These are phyloP conservation scores for Pleurotus pulmonarius DNA, from an alignment of 768 basidiomycete species.

Conservation along the genomic window DNA sequence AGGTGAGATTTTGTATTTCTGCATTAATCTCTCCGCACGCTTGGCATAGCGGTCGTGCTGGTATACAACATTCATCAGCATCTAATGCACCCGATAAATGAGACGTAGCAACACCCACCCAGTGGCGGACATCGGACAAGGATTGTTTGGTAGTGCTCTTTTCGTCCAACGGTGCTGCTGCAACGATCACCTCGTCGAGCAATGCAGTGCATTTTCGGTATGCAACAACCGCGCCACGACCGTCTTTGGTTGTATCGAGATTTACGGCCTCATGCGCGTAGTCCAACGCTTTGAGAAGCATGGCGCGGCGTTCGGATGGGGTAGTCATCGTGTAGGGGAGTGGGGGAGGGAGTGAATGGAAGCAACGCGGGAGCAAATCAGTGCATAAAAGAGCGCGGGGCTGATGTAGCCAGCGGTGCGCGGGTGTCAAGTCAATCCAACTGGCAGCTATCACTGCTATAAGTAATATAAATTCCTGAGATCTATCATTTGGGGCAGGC, in stretches of 20 bases:
- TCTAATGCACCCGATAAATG: too few species aligned
- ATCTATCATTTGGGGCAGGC: background rate
- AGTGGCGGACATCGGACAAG: background rate
- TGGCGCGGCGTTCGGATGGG: background rate
- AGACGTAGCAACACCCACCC: background rate
- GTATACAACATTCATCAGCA: background rate
- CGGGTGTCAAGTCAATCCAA: too few species aligned
- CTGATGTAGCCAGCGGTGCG: too few species aligned
- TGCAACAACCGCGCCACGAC: background rate
- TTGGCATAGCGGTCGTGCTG: slow-evolving; percentile 2
- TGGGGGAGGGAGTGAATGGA: background rate
- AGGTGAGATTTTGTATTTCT: slow-evolving; percentile 2
- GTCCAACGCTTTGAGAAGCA: slow-evolving; percentile 4
- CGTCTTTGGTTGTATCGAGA: slow-evolving; percentile 2
- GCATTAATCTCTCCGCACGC: background rate
- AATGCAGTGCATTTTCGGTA: slow-evolving; percentile 1
- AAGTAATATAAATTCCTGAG: background rate
- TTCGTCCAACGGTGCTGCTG: background rate
- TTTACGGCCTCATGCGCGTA: slow-evolving; percentile 5
- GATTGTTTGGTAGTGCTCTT: slow-evolving; percentile 3
- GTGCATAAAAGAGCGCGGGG: too few species aligned
- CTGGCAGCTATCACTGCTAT: background rate
- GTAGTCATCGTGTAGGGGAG: background rate
- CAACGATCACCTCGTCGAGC: background rate
- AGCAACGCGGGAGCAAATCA: background rate